These are phyloP conservation scores for Sordariomycetes sp. DNA, from an alignment of 2,329 filamentous ascomycete species.

Conservation along the genomic window DNA sequence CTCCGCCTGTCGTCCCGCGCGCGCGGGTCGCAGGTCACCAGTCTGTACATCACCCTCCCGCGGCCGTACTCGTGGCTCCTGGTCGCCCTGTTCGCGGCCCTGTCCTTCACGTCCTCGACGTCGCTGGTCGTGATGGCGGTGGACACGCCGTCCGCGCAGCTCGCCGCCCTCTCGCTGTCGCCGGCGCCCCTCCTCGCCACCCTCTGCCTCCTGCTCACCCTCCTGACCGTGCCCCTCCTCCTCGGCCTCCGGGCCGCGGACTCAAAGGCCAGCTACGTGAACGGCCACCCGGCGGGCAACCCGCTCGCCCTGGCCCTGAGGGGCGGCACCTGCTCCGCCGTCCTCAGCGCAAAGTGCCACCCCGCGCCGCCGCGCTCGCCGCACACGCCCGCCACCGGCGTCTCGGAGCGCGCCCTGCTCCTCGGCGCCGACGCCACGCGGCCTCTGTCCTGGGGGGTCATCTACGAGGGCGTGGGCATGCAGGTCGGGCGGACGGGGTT, in stretches of 20 bases:
- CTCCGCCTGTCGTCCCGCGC: constrained; percentile 34
- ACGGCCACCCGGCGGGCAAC: constrained; percentile 29
- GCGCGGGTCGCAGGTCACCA: constrained; percentile 31
- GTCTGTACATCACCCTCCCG: constrained; percentile 39
- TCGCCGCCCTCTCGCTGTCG: constrained; percentile 29
- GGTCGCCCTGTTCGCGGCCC: constrained; percentile 28
- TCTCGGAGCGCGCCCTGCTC: not conserved
- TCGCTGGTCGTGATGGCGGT: constrained; percentile 25
- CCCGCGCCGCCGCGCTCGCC: constrained; percentile 16
- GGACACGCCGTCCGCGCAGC: constrained; percentile 7
- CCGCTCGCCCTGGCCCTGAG: constrained; percentile 33
- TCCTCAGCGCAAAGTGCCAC: constrained; percentile 39
- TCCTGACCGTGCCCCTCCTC: constrained; percentile 21
- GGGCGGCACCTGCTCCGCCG: constrained; percentile 38
- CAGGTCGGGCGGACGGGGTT: constrained; percentile 33
- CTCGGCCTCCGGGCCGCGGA: constrained; percentile 29
- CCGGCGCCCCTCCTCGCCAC: constrained; percentile 29
- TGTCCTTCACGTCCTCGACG: constrained; percentile 35
- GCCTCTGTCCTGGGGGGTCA: constrained; percentile 34
- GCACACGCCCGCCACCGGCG: constrained; percentile 11
- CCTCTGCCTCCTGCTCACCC: constrained; percentile 24
- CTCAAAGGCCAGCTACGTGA: constrained; percentile 19
- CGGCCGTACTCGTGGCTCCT: constrained; percentile 32
- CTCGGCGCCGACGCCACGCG: constrained; percentile 15
- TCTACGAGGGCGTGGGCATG: constrained; percentile 25